phyloP scores from a whole-genome alignment of 768 basidiomycete genomes.

The Boletus rubroflammeus region DNA sequence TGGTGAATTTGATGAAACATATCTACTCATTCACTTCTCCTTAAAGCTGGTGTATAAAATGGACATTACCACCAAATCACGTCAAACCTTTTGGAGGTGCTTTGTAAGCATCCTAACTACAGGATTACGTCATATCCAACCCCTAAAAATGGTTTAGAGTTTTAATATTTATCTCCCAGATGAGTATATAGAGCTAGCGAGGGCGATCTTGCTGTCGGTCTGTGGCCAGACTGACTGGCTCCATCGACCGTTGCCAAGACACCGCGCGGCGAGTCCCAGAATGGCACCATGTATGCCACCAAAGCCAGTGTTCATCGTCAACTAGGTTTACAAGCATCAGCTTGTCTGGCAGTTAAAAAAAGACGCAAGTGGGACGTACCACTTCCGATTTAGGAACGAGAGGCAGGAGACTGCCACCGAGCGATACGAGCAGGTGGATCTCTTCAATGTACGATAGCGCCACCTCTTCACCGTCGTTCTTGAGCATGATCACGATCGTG shows the following conservation, averaged over 20 bases:
- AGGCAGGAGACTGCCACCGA: conserved; percentile 67
- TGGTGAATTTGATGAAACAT: too few species aligned
- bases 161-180: too few species aligned
- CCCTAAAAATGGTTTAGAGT: too few species aligned
- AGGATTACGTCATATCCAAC: too few species aligned
- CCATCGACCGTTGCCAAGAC: conserved; percentile 59
- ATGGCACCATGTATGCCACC: conserved; percentile 83
- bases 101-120: too few species aligned
- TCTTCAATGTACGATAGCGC: conserved; percentile 72
- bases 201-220: conserved; percentile 60
- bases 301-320: conserved; percentile 71
- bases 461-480: conserved; percentile 63
- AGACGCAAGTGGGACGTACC: conserved; percentile 41
- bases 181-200: too few species aligned
- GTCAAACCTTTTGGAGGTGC: too few species aligned
- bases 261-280: conserved; percentile 67
- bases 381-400: conserved; percentile 74
- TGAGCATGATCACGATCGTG: conserved; percentile 77
- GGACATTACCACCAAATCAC: too few species aligned
- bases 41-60: too few species aligned
- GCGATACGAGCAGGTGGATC: conserved; percentile 69
- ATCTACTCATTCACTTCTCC: too few species aligned
- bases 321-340: conserved; percentile 29
- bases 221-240: conserved; percentile 55
- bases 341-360: not conserved